A percentile compares a stretch with the other conserved stretches of the same genome.
Conservation (phyloP, 2,329 filamentous ascomycete genomes). For the Colletotrichum sidae region DNA sequence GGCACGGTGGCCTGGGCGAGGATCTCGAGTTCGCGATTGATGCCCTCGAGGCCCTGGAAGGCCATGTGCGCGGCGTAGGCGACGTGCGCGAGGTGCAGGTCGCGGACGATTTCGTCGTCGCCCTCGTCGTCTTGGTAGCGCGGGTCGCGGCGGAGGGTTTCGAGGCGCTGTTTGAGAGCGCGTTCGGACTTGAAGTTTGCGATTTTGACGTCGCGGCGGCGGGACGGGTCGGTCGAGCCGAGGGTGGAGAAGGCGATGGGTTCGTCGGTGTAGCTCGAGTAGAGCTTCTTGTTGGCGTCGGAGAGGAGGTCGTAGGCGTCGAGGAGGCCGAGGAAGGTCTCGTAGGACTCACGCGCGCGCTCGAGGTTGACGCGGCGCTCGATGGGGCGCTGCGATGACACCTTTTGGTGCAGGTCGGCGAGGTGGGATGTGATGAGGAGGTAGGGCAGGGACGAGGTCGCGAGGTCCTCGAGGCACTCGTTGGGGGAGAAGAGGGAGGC, state of each 20-base stretch:
- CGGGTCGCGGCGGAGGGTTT: conserved; percentile 60
- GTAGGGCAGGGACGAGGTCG: conserved; percentile 87
- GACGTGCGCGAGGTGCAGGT: conserved; percentile 82
- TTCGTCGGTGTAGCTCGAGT: conserved; percentile 79
- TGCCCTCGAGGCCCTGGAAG: conserved; percentile 87
- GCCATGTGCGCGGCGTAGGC: conserved; percentile 80
- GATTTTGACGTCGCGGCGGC: conserved; percentile 86
- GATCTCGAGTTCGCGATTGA: conserved; percentile 87
- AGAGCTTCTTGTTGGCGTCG: conserved; percentile 72
- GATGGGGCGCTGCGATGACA: conserved; percentile 61
- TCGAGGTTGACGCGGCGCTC: conserved; percentile 74
- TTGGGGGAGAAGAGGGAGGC: conserved; percentile 91
- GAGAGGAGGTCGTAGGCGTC: conserved; percentile 83
- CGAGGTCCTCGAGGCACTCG: conserved; percentile 87
- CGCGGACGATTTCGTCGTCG: conserved; percentile 87
- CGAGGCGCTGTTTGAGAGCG: conserved; percentile 84
- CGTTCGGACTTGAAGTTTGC: conserved; percentile 87
- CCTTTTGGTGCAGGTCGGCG: conserved; percentile 81
- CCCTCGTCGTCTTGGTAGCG: conserved; percentile 71
- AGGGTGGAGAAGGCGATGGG: conserved; percentile 80
- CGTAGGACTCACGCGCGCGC: conserved; percentile 77
- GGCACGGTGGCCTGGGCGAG: conserved; percentile 77
- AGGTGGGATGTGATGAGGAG: conserved; percentile 82
- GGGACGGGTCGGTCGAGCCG: conserved; percentile 66
- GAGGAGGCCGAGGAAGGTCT: conserved; percentile 79